Evolutionary conservation across 805 yeast genomes (phyloP).

Genomic region (Sugiyamaella americana): DNA sequence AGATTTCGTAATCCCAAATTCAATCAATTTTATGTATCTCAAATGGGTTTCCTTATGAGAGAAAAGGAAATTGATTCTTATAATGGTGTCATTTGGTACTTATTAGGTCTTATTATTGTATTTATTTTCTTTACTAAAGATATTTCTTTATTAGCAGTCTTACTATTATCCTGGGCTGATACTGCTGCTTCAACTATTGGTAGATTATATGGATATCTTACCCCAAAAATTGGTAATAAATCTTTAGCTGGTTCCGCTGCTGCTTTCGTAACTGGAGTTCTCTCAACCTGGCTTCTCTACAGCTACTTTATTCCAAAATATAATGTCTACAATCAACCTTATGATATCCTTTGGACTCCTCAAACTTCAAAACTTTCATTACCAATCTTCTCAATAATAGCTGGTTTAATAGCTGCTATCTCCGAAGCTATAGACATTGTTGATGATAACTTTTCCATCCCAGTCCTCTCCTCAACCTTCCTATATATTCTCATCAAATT

Average conservation of each 20-base stretch:
- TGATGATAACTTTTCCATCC: constrained; percentile 94
- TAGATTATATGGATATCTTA: constrained; percentile 72
- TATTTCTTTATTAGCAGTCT: constrained; percentile 65
- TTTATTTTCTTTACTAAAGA: constrained; percentile 73
- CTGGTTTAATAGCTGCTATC: constrained; percentile 78
- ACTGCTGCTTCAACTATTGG: constrained; percentile 96
- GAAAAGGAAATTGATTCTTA: constrained; percentile 60
- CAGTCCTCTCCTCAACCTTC: constrained; percentile 71
- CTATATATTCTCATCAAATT: constrained; percentile 44
- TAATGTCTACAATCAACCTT: constrained; percentile 44
- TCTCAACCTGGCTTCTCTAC: constrained; percentile 62
- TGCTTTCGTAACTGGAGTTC: constrained; percentile 68
- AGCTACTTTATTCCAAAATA: constrained; percentile 64
- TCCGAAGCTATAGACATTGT: constrained; percentile 80
- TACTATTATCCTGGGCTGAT: constrained; percentile 92
- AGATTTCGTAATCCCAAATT: constrained; percentile 58
- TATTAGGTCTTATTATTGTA: constrained; percentile 70
- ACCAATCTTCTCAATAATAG: constrained; percentile 46
- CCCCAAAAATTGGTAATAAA: constrained; percentile 72
- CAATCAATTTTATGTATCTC: constrained; percentile 59
- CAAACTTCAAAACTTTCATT: constrained; percentile 53
- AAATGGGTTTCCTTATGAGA: constrained; percentile 78
- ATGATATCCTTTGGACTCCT: constrained; percentile 60
- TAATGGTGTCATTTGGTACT: constrained; percentile 86
- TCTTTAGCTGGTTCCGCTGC: constrained; percentile 89